Percentiles rank a stretch among this genome's conserved stretches.
Evolutionary conservation across 2,329 filamentous ascomycete genomes (phyloP).

Genomic region (Curvularia hawaiiensis): DNA sequence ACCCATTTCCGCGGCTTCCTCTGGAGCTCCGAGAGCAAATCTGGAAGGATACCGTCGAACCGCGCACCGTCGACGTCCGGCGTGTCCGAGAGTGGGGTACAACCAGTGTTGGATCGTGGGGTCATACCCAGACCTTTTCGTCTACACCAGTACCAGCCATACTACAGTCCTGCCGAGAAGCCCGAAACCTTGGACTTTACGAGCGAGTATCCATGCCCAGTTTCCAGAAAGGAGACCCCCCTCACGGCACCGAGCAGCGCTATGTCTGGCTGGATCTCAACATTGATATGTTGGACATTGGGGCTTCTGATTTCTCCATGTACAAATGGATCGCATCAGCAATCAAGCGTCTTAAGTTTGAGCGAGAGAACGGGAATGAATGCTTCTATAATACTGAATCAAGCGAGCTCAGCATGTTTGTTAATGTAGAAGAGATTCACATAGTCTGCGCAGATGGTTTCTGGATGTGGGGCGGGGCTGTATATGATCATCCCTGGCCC

Average conservation of each 20-base stretch:
- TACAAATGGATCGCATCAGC: constrained; percentile 4
- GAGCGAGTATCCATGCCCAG: constrained; percentile 58
- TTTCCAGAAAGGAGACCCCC: background rate
- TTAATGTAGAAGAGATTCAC: constrained; percentile 10
- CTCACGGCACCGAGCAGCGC: background rate
- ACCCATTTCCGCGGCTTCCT: constrained; percentile 19
- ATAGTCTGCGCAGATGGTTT: constrained; percentile 14
- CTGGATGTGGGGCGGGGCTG: background rate
- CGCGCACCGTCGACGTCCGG: constrained; percentile 20
- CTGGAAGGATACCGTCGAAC: constrained; percentile 21
- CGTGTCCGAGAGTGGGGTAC: background rate
- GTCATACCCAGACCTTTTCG: constrained; percentile 1
- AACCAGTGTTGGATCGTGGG: too few species aligned
- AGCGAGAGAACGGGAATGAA: constrained; percentile 1
- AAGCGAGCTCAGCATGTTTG: background rate
- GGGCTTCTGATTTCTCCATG: background rate
- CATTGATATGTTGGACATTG: constrained; percentile 13
- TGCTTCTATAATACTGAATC: background rate
- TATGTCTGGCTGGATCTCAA: constrained; percentile 16
- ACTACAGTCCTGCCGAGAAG: constrained; percentile 17
- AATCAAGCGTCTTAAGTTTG: constrained; percentile 13
- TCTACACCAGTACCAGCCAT: constrained; percentile 11
- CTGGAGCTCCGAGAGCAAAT: constrained; percentile 17
- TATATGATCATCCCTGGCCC: constrained; percentile 1
- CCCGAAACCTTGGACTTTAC: constrained; percentile 13